These are phyloP conservation scores for Starmerella vitae DNA, from an alignment of 805 yeast species.

Conservation along the genomic window DNA sequence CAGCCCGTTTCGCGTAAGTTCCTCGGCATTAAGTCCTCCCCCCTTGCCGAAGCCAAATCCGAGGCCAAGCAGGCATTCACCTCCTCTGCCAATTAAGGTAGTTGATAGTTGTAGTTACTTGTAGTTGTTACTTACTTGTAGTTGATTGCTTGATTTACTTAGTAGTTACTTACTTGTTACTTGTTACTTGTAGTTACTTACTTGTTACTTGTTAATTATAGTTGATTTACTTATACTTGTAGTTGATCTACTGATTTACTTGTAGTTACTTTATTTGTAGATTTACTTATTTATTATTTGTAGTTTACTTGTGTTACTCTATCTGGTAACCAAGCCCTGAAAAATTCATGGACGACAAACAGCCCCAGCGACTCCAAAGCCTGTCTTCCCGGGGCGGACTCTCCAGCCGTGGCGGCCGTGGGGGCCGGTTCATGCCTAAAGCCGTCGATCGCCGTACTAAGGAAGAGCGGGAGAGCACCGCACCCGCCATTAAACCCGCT, in stretches of 20 bases:
- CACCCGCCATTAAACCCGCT: slow-evolving; percentile 38
- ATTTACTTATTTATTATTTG: not conserved
- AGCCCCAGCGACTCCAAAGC: slow-evolving; percentile 15
- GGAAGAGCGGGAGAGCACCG: slow-evolving; percentile 69
- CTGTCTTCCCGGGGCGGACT: slow-evolving; percentile 13
- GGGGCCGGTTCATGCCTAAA: slow-evolving; percentile 57
- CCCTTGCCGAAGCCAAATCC: slow-evolving; percentile 3
- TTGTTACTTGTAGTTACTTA: too few species aligned
- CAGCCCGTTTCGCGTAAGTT: slow-evolving; percentile 42
- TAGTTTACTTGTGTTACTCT: too few species aligned
- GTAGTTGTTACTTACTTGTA: too few species aligned
- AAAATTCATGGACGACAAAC: not conserved
- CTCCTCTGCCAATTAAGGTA: too few species aligned
- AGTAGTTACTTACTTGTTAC: too few species aligned
- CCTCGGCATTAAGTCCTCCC: slow-evolving; percentile 22
- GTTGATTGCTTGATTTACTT: too few species aligned
- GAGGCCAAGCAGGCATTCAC: not conserved
- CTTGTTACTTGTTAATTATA: too few species aligned
- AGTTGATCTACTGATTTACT: too few species aligned
- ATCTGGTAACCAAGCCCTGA: not conserved
- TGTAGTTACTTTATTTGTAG: too few species aligned
- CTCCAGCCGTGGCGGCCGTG: slow-evolving; percentile 12
- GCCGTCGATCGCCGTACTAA: slow-evolving; percentile 71
- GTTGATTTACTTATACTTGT: too few species aligned
- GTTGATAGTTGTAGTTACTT: too few species aligned